A percentile compares a stretch with the other conserved stretches of the same genome.
These are phyloP conservation scores for Neonectria ditissima DNA, from an alignment of 2,329 filamentous ascomycete species.

Conservation along the genomic window DNA sequence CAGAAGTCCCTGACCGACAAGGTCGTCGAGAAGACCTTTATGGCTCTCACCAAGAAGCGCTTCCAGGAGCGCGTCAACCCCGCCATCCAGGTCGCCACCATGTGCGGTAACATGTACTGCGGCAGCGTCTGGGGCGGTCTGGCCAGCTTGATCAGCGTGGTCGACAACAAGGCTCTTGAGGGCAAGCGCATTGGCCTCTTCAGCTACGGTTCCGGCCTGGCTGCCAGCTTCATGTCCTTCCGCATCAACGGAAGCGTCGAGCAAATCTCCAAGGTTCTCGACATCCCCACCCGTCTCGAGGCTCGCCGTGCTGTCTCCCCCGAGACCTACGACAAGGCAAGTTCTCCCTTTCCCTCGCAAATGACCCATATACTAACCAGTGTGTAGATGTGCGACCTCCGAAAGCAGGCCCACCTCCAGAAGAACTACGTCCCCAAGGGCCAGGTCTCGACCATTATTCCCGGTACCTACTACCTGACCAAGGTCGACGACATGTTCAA, in stretches of 20 bases:
- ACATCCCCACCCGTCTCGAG: conserved; percentile 76
- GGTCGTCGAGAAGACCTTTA: conserved; percentile 87
- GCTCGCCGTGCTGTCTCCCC: conserved; percentile 75
- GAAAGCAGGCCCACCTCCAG: conserved; percentile 85
- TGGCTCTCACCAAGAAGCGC: conserved; percentile 85
- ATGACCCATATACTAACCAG: conserved; percentile 33
- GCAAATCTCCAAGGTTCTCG: conserved; percentile 73
- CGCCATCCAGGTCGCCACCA: conserved; percentile 79
- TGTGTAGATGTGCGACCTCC: conserved; percentile 79
- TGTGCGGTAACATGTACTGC: conserved; percentile 78
- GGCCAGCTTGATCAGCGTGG: conserved; percentile 74
- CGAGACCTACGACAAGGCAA: conserved; percentile 79
- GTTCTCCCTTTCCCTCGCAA: conserved; percentile 44
- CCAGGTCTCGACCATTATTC: conserved; percentile 71
- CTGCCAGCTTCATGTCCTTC: conserved; percentile 78
- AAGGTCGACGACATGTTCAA: conserved; percentile 89
- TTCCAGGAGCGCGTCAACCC: conserved; percentile 83
- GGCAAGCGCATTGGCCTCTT: conserved; percentile 82
- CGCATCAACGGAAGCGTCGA: conserved; percentile 78
- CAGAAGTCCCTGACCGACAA: conserved; percentile 84
- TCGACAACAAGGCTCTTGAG: conserved; percentile 71
- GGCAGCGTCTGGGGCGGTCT: conserved; percentile 82
- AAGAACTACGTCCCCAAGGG: conserved; percentile 81
- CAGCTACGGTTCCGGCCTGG: conserved; percentile 83
- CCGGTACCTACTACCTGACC: conserved; percentile 82